A percentile compares a stretch with the other conserved stretches of the same genome.
These are phyloP conservation scores for Fusarium verrucosum DNA, from an alignment of 2,329 filamentous ascomycete species.

Conservation along the genomic window DNA sequence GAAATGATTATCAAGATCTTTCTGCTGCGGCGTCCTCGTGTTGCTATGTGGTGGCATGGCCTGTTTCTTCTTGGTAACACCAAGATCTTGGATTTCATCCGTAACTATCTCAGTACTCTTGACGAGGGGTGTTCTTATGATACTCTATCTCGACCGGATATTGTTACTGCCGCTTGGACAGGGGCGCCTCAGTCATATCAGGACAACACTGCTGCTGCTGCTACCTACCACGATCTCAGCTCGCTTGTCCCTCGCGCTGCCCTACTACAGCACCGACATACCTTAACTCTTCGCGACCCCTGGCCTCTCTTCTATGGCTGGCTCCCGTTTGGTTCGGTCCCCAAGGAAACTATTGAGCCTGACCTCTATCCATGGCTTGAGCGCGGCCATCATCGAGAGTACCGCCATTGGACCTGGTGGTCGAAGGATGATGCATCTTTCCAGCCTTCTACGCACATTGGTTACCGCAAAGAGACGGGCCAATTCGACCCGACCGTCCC, in stretches of 20 bases:
- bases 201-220: constrained; percentile 15
- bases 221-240: constrained; percentile 25
- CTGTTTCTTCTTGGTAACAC: constrained; percentile 41
- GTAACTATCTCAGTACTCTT: constrained; percentile 39
- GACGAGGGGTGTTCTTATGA: constrained; percentile 43
- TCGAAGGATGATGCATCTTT: constrained; percentile 31
- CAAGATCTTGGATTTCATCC: constrained; percentile 36
- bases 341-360: constrained; percentile 36
- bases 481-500: constrained; percentile 19
- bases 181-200: constrained; percentile 42
- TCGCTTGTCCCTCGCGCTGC: constrained; percentile 32
- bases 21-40: constrained; percentile 40
- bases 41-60: constrained; percentile 45
- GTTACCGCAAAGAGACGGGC: constrained; percentile 36
- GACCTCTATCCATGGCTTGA: constrained; percentile 45
- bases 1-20: constrained; percentile 41
- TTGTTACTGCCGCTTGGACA: constrained; percentile 42
- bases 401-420: constrained; percentile 43
- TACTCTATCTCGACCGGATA: constrained; percentile 41
- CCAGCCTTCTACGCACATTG: constrained; percentile 21
- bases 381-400: constrained; percentile 38
- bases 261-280: constrained; percentile 41
- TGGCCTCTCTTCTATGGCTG: constrained; percentile 45
- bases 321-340: constrained; percentile 39
- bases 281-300: constrained; percentile 41